phyloP scores from a whole-genome alignment of 371 early-diverging fungal genomes.

The Rhizopus delemar region DNA sequence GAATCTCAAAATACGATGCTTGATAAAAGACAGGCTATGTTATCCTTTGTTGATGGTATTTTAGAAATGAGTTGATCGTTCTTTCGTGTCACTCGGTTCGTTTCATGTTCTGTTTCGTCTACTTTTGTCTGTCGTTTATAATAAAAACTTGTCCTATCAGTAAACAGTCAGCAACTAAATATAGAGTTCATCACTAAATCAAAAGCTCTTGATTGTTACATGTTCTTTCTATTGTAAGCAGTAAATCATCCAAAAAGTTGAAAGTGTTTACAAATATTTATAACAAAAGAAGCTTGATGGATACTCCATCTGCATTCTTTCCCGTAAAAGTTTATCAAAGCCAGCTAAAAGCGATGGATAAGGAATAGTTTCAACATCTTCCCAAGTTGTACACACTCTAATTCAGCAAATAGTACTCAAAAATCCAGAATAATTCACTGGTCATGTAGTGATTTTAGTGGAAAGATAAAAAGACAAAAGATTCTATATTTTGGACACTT shows the following conservation, averaged over 20 bases:
- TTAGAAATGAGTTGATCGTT: not conserved
- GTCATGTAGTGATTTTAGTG: constrained; percentile 2
- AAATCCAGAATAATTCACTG: constrained; percentile 44
- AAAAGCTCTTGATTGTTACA: not conserved
- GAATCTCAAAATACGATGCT: constrained; percentile 24
- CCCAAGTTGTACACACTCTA: too few relatives aligned
- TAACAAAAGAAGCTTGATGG: constrained; percentile 65
- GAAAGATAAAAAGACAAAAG: constrained; percentile 7
- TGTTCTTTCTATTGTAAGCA: constrained; percentile 64
- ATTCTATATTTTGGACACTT: not conserved
- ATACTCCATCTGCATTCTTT: constrained; percentile 68
- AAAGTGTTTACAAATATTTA: constrained; percentile 84
- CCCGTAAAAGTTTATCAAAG: constrained; percentile 61
- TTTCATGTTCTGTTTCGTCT: constrained; percentile 17
- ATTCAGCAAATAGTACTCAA: constrained; percentile 59
- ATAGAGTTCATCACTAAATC: constrained; percentile 11
- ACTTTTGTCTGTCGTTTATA: constrained; percentile 38
- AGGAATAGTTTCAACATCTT: constrained; percentile 15
- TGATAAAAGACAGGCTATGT: constrained; percentile 17
- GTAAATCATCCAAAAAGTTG: constrained; percentile 73
- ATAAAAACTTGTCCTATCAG: constrained; percentile 57
- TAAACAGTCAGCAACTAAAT: constrained; percentile 48
- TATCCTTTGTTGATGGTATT: constrained; percentile 2
- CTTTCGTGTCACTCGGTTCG: not conserved
- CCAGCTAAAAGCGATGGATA: constrained; percentile 43